Evolutionary conservation across 2,329 filamentous ascomycete genomes (phyloP), one percentile per base, ranked within the genome.

Genomic region (Fusarium nanum): DNA sequence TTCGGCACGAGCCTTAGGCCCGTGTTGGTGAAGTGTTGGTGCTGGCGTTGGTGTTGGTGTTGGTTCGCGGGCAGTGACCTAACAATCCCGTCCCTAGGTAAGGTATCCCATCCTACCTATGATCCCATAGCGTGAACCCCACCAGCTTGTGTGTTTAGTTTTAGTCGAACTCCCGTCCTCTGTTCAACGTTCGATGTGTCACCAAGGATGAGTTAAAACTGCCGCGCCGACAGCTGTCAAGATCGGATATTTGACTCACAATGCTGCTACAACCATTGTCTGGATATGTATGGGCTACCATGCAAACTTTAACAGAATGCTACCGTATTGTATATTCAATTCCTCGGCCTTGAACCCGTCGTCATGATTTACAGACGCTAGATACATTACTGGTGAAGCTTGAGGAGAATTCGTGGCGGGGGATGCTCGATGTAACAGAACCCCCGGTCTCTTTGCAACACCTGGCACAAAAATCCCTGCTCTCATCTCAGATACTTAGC

Each of bases 1-100:
- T 44, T 55, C 68, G 68, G 68, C 68, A 70, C 66, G 69, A 70
- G 58, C 69, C 44, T 72, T 64, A 57, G 55, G 30, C 42, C 45
- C 62, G 42, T 49, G 50, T 34, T 64, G 50, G 52, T 45, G 59
- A 63, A 37, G 57, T 62, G 30, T 20, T 45, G 57, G 46, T 63
- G 32, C 45, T 58, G 46, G 30, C 50, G 56, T 18, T 55, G 41
- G 23, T 8, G 23, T 20, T 56, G 42, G 56, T 58, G 56, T 20
- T 56, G 42, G 56, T 46, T 50, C 50, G 37, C 41, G 55, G 58
- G 44, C 58, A 55, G 37, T 42, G 42, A 41, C 41, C 22, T 41
- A 37, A 37, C 34, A 37, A 37, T 37, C 34, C 34, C 34, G 34
- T 37, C 34, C 34, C 34, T 37, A 32, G 30, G 34, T 37, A 37